Percentiles rank a stretch among this genome's conserved stretches.
Evolutionary conservation across 148 eudicot species (phyloP).

Genomic region (Tetragonia tetragonoides): DNA sequence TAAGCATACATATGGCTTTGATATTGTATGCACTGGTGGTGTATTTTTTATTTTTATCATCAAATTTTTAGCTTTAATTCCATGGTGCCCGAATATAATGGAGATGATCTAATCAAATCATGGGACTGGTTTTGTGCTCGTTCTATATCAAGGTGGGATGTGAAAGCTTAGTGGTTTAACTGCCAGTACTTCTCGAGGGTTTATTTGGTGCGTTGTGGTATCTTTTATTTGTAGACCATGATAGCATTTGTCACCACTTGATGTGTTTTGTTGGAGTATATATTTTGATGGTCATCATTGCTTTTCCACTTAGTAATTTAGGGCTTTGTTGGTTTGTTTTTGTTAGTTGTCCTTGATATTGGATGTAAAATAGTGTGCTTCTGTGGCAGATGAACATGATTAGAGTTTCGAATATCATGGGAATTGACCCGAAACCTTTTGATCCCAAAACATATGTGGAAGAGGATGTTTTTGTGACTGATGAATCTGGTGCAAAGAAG

Average conservation of each 20-base stretch:
- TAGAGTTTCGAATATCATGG: slow-evolving; percentile 97
- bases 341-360: background rate
- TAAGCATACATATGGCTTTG: background rate
- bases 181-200: background rate
- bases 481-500: slow-evolving; percentile 91
- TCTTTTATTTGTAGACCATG: background rate
- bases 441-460: slow-evolving; percentile 89
- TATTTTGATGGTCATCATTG: background rate
- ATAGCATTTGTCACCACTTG: background rate
- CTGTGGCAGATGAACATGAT: slow-evolving; percentile 84
- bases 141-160: slow-evolving; percentile 1
- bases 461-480: slow-evolving; percentile 83
- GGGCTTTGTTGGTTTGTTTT: background rate
- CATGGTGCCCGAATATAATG: background rate
- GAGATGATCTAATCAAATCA: background rate
- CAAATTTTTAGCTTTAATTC: background rate
- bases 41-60: background rate
- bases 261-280: background rate
- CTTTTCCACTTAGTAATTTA: background rate
- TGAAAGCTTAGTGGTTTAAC: background rate
- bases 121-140: background rate
- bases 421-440: slow-evolving; percentile 87
- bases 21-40: background rate
- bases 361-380: slow-evolving; percentile 8
- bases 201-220: background rate